phyloP scores from a whole-genome alignment of 2,329 filamentous ascomycete species.

The Trichoderma guizhouense region DNA sequence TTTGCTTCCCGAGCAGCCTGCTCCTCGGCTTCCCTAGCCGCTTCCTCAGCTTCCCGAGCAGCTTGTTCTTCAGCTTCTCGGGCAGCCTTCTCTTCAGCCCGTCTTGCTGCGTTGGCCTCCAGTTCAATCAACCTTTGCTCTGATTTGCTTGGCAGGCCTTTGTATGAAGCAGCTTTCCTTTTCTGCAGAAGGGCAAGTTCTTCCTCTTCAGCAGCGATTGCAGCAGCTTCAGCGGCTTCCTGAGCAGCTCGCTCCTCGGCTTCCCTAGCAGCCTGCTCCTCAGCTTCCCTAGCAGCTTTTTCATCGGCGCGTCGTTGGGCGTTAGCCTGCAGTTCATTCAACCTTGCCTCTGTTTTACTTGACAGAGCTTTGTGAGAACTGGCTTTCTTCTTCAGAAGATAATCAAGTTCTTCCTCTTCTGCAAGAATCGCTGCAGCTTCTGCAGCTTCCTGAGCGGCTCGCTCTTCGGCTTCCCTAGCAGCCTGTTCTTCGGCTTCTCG shows the following conservation, averaged over 20 bases:
- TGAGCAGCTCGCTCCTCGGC: background rate
- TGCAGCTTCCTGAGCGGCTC: constrained; percentile 21
- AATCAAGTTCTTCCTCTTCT: constrained; percentile 21
- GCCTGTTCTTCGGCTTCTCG: constrained; percentile 17
- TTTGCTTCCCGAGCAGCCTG: constrained; percentile 19
- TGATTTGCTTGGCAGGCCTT: constrained; percentile 42
- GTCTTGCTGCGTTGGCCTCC: constrained; percentile 32
- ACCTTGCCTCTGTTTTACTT: constrained; percentile 31
- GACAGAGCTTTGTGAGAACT: constrained; percentile 27
- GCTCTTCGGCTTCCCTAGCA: constrained; percentile 21
- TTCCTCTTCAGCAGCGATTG: constrained; percentile 31
- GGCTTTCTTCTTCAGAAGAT: constrained; percentile 35
- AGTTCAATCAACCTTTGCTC: constrained; percentile 42
- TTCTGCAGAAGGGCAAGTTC: constrained; percentile 41
- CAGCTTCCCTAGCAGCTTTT: constrained; percentile 23
- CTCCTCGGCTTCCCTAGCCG: constrained; percentile 23
- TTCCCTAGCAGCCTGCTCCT: constrained; percentile 13
- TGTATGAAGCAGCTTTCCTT: constrained; percentile 47
- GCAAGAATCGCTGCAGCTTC: constrained; percentile 19
- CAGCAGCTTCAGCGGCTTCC: constrained; percentile 18
- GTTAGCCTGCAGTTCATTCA: constrained; percentile 21
- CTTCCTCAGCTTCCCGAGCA: constrained; percentile 26
- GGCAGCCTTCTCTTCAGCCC: constrained; percentile 36
- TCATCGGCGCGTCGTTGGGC: constrained; percentile 14
- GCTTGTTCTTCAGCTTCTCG: constrained; percentile 33